phyloP scores from a whole-genome alignment of 805 yeast genomes.

The Nakazawaea wyomingensis region DNA sequence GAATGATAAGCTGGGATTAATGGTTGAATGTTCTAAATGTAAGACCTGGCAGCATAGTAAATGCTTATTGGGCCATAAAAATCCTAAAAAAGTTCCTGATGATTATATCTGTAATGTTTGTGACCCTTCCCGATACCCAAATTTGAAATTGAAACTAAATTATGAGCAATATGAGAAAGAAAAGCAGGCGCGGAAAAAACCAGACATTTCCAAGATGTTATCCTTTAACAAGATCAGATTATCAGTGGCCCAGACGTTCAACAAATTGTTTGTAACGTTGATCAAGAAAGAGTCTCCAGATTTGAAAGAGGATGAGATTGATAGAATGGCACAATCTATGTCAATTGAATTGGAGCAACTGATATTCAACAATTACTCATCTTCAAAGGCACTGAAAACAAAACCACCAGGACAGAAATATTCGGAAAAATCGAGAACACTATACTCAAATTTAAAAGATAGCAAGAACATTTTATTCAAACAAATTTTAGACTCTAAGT shows the following conservation, averaged over 20 bases:
- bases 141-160: conserved; percentile 26
- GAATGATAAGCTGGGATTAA: conserved; percentile 45
- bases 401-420: conserved; percentile 32
- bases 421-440: conserved; percentile 62
- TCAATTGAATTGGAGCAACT: conserved; percentile 49
- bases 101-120: conserved; percentile 53
- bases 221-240: conserved; percentile 33
- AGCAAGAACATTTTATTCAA: conserved; percentile 53
- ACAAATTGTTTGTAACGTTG: conserved; percentile 35
- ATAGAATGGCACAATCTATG: conserved; percentile 37
- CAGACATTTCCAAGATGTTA: conserved; percentile 15
- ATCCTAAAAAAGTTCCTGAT: conserved; percentile 36
- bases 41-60: conserved; percentile 67
- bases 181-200: conserved; percentile 17
- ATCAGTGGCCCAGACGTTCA: conserved; percentile 49
- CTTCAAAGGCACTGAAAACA: conserved; percentile 13
- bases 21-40: conserved; percentile 66
- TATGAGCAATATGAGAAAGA: conserved; percentile 23
- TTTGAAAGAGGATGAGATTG: conserved; percentile 26
- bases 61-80: conserved; percentile 49
- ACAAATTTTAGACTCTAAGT: conserved; percentile 48
- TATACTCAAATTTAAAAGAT: conserved; percentile 55
- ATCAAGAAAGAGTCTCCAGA: conserved; percentile 25
- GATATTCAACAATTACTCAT: conserved; percentile 33
- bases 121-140: conserved; percentile 33